Percentiles rank a stretch among this genome's conserved stretches.
phyloP scores from a whole-genome alignment of 2,329 filamentous ascomycete genomes.

The Zasmidium citrigriseum region DNA sequence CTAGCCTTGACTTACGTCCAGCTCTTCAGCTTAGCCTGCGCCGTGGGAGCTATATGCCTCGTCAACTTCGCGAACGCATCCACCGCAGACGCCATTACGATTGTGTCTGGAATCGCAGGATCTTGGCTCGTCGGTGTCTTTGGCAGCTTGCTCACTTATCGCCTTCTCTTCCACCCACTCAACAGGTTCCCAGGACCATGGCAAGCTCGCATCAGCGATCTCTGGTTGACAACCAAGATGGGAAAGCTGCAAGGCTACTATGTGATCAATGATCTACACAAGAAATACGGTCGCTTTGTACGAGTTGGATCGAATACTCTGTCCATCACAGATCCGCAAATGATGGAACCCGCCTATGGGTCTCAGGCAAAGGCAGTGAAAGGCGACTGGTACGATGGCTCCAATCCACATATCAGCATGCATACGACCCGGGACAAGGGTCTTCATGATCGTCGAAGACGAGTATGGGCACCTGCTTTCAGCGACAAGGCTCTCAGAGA shows the following conservation, averaged over 20 bases:
- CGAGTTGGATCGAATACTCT: constrained; percentile 39
- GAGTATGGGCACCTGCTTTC: constrained; percentile 46
- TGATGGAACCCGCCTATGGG: constrained; percentile 41
- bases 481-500: constrained; percentile 43
- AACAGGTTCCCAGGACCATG: constrained; percentile 38
- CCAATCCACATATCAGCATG: constrained; percentile 38
- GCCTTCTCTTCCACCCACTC: constrained; percentile 35
- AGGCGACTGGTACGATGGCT: constrained; percentile 43
- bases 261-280: constrained; percentile 34
- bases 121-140: constrained; percentile 27
- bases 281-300: constrained; percentile 38
- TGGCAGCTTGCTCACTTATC: constrained; percentile 40
- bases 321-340: constrained; percentile 40
- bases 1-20: constrained; percentile 11
- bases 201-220: constrained; percentile 33
- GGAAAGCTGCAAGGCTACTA: constrained; percentile 30
- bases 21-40: constrained; percentile 10
- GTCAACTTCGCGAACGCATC: constrained; percentile 10
- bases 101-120: constrained; percentile 11
- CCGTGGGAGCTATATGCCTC: constrained; percentile 11
- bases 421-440: constrained; percentile 40
- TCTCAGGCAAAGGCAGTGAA: constrained; percentile 42
- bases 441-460: constrained; percentile 41
- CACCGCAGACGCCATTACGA: constrained; percentile 8
- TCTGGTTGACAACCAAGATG: constrained; percentile 33